Base-by-base conservation (phyloP, 2,329 filamentous ascomycete genomes). In the Alternaria sp. region DNA sequence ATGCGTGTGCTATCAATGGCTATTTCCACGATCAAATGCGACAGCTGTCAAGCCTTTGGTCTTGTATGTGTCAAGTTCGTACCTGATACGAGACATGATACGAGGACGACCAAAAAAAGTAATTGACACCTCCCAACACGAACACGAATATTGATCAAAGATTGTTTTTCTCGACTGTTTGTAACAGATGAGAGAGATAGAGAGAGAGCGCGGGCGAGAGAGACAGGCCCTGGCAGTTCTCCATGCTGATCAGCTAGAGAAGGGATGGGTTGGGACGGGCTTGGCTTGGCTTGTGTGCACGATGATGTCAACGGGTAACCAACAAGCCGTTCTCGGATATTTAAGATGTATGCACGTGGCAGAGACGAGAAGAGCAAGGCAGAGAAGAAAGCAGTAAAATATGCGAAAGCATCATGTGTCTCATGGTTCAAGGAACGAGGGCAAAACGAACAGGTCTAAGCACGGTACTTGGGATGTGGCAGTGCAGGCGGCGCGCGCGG, bases 221-320 rank as follows among this genome's bases (percentile, higher is more conserved):
- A 22, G 18, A 41, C n/a, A 43, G 40, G 12, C 40, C 12, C 20
- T 43, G 4, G 40, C 20, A 43, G 25, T 43, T 25, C 22, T 43
- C 40, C 40, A 8, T 25, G 40, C 5, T 16, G 40, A 25, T 43
- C 11, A 12, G 25, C 12, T 25, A 43, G 40, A 16, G 6, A 43
- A 11, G 18, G 10, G 18, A 22, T 22, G 38, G 38, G 18, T 22
- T 41, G 38, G 18, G 10, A 41, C 22, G 18, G 38, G 18, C 9
- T 14, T 7, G 16, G 32, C 45, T 60, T 40, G 60, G 49, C 40
- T 22, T 22, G 40, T 25, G 57, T 54, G 63, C 49, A 43, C 34
- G 56, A 63, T 65, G 63, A 65, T 64, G 62, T 64, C 61, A 64
- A 62, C 54, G 30, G 18, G 49, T 48, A 41, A 20, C 32, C 38